Evolutionary conservation across 768 basidiomycete genomes (phyloP), one percentile per base, ranked within the genome.

Genomic region (Steccherinum ochraceum): DNA sequence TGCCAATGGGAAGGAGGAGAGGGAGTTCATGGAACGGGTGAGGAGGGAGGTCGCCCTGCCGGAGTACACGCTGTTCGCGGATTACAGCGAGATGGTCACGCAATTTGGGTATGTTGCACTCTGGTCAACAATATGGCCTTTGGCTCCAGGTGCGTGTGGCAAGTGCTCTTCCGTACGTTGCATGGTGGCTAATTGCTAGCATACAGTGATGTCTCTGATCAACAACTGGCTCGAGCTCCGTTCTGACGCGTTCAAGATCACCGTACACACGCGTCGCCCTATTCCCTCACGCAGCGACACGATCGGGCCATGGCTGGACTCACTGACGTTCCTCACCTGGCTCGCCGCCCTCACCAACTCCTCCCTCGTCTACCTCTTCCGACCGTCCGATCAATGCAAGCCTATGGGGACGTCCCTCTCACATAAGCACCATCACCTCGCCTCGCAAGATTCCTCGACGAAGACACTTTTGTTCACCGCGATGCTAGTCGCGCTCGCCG

Each of bases 51-150:
- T 85, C 4, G 78, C 80, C 21, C 72, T 94, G 45, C 89, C 93
- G 0, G 83, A 83, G 35, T 93, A 94, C 60, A 78, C 83, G 27
- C 71, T 87, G 4, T 93, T 91, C 60, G 79, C 73, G 48, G 95
- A 97, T 69, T 99, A 95, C 67, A 83, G 82, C 60, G 96, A 99
- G 71, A 97, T 99, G 94, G 89, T 89, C 13, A 86, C 88, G 7
- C 92, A 94, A 61, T 96, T 95, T 64, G 94, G 95, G 0, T 93
- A 95, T 63, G 83, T 97, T 24, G 83, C 82, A 5, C 72, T 97
- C 19, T 98, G 93, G 92, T 89, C 84, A 43, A 84, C 90, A 24
- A 90, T 94, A 52, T 98, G 93, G 93, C 92, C 94, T 2, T 72
- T 98, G 16, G 87, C 92, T 2, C 84, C 92, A 21, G 74, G 85